phyloP scores from a whole-genome alignment of 805 yeast genomes.

The Suhomyces vadensis region DNA sequence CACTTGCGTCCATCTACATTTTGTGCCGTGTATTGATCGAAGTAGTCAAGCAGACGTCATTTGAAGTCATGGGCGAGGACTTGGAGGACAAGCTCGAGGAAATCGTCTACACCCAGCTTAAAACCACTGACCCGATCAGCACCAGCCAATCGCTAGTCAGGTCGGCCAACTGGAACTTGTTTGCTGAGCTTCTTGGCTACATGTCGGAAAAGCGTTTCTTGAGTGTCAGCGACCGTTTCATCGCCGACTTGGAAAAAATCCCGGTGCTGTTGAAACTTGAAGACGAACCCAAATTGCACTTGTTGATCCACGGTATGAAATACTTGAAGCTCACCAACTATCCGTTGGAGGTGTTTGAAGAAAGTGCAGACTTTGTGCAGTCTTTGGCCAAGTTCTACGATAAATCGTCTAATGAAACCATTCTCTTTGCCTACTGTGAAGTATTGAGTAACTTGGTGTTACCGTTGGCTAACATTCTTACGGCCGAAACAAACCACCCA shows the following conservation, averaged over 20 bases:
- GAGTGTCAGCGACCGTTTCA: constrained; percentile 89
- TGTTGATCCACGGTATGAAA: constrained; percentile 90
- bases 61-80: constrained; percentile 72
- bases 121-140: constrained; percentile 82
- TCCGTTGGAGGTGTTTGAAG: constrained; percentile 89
- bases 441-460: constrained; percentile 72
- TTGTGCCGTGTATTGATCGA: constrained; percentile 90
- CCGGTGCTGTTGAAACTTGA: constrained; percentile 45
- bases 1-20: constrained; percentile 82
- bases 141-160: constrained; percentile 63
- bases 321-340: constrained; percentile 74
- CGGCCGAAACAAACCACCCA: constrained; percentile 96
- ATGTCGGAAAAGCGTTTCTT: constrained; percentile 85
- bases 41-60: constrained; percentile 83
- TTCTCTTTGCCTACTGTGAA: constrained; percentile 80
- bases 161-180: constrained; percentile 90
- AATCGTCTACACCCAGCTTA: constrained; percentile 85
- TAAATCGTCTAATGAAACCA: constrained; percentile 60
- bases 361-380: constrained; percentile 85
- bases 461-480: constrained; percentile 80
- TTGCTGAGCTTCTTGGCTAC: constrained; percentile 84
- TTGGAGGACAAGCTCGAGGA: constrained; percentile 85
- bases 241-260: constrained; percentile 85
- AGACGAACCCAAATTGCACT: constrained; percentile 59
- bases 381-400: constrained; percentile 83